Percentiles rank a stretch among this genome's conserved stretches.
Evolutionary conservation across 192 early-diverging fungal species (phyloP).

Genomic region (Rhizophagus prolifer): DNA sequence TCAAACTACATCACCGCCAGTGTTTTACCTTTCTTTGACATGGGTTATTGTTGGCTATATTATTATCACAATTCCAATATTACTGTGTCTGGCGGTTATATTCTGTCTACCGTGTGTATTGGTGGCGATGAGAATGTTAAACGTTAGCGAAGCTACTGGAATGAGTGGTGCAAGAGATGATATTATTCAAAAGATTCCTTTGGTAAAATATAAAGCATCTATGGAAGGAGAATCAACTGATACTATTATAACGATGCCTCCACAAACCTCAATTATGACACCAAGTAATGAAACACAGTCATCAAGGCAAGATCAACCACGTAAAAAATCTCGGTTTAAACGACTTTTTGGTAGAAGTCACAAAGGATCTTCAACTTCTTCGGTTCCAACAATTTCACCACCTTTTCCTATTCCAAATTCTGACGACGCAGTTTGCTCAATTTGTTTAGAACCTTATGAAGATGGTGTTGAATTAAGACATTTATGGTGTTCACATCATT

Average conservation of each 20-base stretch:
- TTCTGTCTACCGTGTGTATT: slow-evolving; percentile 65
- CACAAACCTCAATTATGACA: not conserved
- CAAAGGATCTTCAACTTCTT: not conserved
- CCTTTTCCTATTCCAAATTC: slow-evolving; percentile 53
- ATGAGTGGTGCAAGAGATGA: slow-evolving; percentile 67
- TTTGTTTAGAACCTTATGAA: slow-evolving; percentile 77
- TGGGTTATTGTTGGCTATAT: slow-evolving; percentile 71
- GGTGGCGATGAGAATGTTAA: slow-evolving; percentile 58
- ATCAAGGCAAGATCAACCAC: not conserved
- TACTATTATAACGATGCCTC: not conserved
- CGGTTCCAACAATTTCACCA: slow-evolving; percentile 5
- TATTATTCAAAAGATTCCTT: slow-evolving; percentile 67
- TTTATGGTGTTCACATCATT: slow-evolving; percentile 76
- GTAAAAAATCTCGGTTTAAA: slow-evolving; percentile 19
- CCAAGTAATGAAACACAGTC: not conserved
- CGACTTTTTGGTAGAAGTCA: not conserved
- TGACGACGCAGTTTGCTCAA: slow-evolving; percentile 74
- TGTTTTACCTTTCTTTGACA: slow-evolving; percentile 61
- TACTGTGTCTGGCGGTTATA: slow-evolving; percentile 60
- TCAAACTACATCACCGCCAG: slow-evolving; percentile 46
- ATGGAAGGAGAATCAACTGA: not conserved
- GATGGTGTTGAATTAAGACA: slow-evolving; percentile 71
- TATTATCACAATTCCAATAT: slow-evolving; percentile 59
- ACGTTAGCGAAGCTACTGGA: slow-evolving; percentile 50
- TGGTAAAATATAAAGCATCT: slow-evolving; percentile 57